Conservation (phyloP, 257 asterid species). For the Primulina huaijiensis region DNA sequence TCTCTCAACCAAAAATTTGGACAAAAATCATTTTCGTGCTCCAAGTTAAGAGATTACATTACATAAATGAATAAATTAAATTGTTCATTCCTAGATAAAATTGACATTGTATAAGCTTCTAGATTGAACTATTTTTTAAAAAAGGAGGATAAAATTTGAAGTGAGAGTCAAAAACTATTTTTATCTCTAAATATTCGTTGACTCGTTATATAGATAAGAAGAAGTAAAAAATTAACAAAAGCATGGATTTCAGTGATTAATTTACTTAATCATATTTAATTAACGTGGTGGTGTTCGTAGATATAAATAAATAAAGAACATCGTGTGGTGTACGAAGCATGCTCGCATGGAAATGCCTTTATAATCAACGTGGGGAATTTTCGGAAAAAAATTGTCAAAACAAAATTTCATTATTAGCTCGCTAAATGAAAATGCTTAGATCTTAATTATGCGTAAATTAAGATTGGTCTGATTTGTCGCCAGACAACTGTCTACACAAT, state of each 20-base stretch:
- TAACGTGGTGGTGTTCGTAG: background rate
- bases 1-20: background rate
- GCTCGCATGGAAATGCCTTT: conserved; percentile 39
- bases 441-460: background rate
- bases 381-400: conserved; percentile 19
- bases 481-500: conserved; percentile 31
- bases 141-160: too few species aligned
- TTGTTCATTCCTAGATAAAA: too few species aligned
- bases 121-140: too few species aligned
- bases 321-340: conserved; percentile 42
- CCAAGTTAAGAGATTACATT: too few species aligned
- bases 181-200: background rate
- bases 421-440: background rate
- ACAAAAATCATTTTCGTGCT: too few species aligned
- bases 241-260: conserved; percentile 32
- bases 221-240: background rate
- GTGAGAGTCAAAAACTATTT: too few species aligned
- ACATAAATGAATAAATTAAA: too few species aligned
- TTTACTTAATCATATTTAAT: conserved; percentile 23
- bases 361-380: conserved; percentile 31
- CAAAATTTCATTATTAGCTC: background rate
- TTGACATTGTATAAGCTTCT: too few species aligned
- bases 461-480: conserved; percentile 9
- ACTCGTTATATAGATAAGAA: background rate
- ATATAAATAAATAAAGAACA: conserved; percentile 13